phyloP scores from a whole-genome alignment of 2,329 filamentous ascomycete genomes.

The Lachnellula occidentalis region DNA sequence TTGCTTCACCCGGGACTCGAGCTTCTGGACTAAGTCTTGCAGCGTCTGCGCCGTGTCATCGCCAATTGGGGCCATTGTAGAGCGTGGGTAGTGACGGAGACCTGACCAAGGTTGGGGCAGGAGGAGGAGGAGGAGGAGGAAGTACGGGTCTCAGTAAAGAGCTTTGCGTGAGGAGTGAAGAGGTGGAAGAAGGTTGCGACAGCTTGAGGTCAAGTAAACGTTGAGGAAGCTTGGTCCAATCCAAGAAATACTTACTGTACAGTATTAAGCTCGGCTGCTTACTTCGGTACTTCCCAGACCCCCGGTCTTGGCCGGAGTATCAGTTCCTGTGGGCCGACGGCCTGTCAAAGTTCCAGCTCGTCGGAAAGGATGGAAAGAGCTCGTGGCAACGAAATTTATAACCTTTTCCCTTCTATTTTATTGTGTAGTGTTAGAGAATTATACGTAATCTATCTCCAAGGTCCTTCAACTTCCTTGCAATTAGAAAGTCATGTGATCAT shows the following conservation, averaged over 20 bases:
- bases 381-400: neutral
- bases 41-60: constrained; percentile 76
- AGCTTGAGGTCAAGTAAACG: constrained; percentile 3
- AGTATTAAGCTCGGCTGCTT: constrained; percentile 13
- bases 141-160: constrained; percentile 2
- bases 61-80: constrained; percentile 80
- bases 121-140: constrained; percentile 3
- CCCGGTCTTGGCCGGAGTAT: constrained; percentile 5
- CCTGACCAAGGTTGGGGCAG: constrained; percentile 25
- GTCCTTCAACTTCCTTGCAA: rapidly evolving
- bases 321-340: constrained; percentile 6
- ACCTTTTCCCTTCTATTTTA: no score
- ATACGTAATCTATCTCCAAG: no score
- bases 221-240: neutral
- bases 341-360: neutral
- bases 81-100: constrained; percentile 17
- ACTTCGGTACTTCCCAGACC: no score
- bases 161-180: neutral
- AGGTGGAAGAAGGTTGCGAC: constrained; percentile 15
- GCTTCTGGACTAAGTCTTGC: constrained; percentile 74
- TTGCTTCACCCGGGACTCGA: constrained; percentile 80
- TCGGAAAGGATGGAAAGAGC: neutral
- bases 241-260: neutral
- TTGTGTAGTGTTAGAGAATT: no score
- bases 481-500: constrained; percentile 8